Evolutionary conservation across 371 early-diverging fungal species (phyloP).

Genomic region (Rhizopus microsporus): DNA sequence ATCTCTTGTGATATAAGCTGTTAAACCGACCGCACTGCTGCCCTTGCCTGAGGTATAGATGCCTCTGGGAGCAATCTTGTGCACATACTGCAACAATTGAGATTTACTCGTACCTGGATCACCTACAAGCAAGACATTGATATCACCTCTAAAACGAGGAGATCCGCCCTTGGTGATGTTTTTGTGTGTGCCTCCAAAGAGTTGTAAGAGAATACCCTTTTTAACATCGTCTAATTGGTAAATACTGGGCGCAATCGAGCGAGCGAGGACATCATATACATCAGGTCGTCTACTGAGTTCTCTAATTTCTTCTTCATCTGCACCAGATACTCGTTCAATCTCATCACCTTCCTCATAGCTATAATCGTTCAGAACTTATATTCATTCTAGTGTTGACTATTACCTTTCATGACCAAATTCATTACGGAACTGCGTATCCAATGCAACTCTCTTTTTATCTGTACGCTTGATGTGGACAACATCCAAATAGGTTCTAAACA

Average conservation of each 20-base stretch:
- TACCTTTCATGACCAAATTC: constrained; percentile 59
- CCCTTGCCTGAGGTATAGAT: constrained; percentile 99
- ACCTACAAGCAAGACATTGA: constrained; percentile 97
- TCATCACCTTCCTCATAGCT: constrained; percentile 72
- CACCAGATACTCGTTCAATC: constrained; percentile 55
- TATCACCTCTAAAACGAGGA: constrained; percentile 89
- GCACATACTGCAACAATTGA: constrained; percentile 95
- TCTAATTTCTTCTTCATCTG: constrained; percentile 66
- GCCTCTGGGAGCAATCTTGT: constrained; percentile 96
- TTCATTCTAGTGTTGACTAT: constrained; percentile 8
- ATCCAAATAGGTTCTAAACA: constrained; percentile 98
- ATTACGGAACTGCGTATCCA: constrained; percentile 29
- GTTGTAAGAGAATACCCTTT: constrained; percentile 95
- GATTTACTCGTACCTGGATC: constrained; percentile 99
- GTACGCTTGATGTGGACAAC: constrained; percentile 90
- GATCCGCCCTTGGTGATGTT: constrained; percentile 68
- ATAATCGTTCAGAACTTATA: not conserved
- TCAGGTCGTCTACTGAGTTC: constrained; percentile 65
- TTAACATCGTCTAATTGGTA: constrained; percentile 98
- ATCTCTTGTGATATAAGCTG: constrained; percentile 98
- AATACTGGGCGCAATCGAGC: constrained; percentile 96
- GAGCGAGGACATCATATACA: constrained; percentile 79
- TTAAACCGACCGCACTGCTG: constrained; percentile 98
- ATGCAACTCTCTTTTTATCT: constrained; percentile 71
- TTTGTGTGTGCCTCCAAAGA: constrained; percentile 98